These are phyloP conservation scores for Talaromyces sp. DNA, from an alignment of 2,329 filamentous ascomycete genomes.

Conservation along the genomic window DNA sequence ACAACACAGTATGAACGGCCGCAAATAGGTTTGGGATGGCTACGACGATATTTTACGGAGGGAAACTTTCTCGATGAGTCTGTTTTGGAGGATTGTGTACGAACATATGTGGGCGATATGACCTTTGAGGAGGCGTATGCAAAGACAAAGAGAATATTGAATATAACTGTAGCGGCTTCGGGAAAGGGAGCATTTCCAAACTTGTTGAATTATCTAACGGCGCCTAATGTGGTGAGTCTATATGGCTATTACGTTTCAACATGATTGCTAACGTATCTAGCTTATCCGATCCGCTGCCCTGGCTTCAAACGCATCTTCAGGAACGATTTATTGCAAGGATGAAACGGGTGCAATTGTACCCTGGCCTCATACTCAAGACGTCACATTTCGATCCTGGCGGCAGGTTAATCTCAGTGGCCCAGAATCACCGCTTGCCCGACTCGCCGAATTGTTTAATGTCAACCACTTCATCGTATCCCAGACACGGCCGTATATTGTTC, in stretches of 20 bases:
- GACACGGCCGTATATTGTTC: slow-evolving; percentile 82
- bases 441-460: slow-evolving; percentile 83
- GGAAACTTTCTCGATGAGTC: slow-evolving; percentile 81
- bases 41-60: slow-evolving; percentile 66
- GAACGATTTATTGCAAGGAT: slow-evolving; percentile 74
- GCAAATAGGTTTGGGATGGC: slow-evolving; percentile 63
- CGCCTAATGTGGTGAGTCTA: slow-evolving; percentile 78
- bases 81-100: slow-evolving; percentile 78
- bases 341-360: slow-evolving; percentile 68
- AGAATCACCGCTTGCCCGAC: slow-evolving; percentile 65
- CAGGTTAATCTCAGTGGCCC: slow-evolving; percentile 63
- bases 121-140: slow-evolving; percentile 93
- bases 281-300: slow-evolving; percentile 55
- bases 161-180: slow-evolving; percentile 82
- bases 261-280: slow-evolving; percentile 37
- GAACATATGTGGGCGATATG: slow-evolving; percentile 79
- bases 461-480: slow-evolving; percentile 96
- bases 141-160: slow-evolving; percentile 79
- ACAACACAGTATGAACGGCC: slow-evolving; percentile 34
- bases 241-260: neutral
- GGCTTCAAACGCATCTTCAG: slow-evolving; percentile 48
- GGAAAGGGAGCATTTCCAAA: slow-evolving; percentile 74
- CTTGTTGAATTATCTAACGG: slow-evolving; percentile 85
- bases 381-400: slow-evolving; percentile 67
- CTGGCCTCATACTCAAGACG: slow-evolving; percentile 62